Percentiles rank a stretch among this genome's conserved stretches.
Evolutionary conservation across 2,329 filamentous ascomycete genomes (phyloP).

Genomic region (Byssothecium circinans): DNA sequence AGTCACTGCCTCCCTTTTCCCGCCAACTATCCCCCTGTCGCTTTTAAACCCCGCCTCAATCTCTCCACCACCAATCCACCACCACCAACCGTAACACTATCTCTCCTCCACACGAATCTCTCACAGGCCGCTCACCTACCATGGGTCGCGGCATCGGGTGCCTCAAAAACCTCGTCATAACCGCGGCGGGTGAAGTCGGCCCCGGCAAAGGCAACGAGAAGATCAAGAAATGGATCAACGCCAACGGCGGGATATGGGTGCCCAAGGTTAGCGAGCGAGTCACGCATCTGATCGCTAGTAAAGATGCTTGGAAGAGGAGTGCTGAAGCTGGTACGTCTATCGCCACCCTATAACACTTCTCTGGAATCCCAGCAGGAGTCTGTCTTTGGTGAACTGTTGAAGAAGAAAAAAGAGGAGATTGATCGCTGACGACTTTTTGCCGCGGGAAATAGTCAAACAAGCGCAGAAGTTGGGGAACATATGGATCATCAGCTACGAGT

Average conservation of each 20-base stretch:
- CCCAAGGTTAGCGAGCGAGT: constrained; percentile 56
- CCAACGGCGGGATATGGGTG: constrained; percentile 63
- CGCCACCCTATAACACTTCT: no score
- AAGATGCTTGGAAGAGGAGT: constrained; percentile 60
- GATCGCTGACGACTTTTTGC: background rate
- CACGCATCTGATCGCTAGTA: constrained; percentile 73
- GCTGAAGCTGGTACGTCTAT: constrained; percentile 43
- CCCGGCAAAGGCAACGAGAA: constrained; percentile 48
- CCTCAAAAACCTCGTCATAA: constrained; percentile 59
- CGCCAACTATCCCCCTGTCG: no score
- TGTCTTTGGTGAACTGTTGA: no score
- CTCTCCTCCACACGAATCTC: no score
- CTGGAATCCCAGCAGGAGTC: no score
- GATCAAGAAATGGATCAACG: constrained; percentile 66
- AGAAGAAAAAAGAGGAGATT: background rate
- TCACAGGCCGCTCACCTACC: no score
- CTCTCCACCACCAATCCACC: background rate
- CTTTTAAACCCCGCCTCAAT: background rate
- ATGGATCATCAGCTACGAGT: constrained; percentile 47
- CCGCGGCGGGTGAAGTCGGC: constrained; percentile 61
- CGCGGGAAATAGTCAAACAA: constrained; percentile 16
- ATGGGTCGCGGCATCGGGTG: constrained; percentile 34
- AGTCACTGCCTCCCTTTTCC: no score
- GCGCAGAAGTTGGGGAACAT: constrained; percentile 18
- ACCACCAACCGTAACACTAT: background rate